Percentiles rank a stretch among this genome's conserved stretches.
phyloP scores from a whole-genome alignment of 1,284 basidiomycete species.

The Ganoderma sinense region DNA sequence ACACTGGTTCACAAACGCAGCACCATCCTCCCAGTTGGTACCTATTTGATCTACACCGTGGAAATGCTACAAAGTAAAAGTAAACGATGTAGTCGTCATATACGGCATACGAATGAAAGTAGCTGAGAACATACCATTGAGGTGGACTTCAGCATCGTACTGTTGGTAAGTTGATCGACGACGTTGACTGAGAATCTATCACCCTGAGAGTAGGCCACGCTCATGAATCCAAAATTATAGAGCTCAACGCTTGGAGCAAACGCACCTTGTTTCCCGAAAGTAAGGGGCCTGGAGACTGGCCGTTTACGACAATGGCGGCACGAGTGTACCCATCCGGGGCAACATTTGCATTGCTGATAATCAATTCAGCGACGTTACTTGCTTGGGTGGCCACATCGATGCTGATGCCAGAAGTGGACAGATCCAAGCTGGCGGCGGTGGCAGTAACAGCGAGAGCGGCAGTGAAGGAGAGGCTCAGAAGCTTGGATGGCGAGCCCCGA shows the following conservation, averaged over 20 bases:
- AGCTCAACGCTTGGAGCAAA: not conserved
- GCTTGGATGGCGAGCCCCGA: not conserved
- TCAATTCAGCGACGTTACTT: slow-evolving; percentile 28
- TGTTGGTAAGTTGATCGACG: slow-evolving; percentile 42
- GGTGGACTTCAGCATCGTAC: slow-evolving; percentile 43
- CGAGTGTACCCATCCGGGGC: slow-evolving; percentile 33
- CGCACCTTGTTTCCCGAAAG: slow-evolving; percentile 35
- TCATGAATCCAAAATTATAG: not conserved
- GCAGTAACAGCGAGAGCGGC: not conserved
- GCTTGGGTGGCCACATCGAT: not conserved
- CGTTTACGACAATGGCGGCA: slow-evolving; percentile 33
- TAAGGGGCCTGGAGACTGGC: slow-evolving; percentile 36
- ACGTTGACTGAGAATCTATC: slow-evolving; percentile 44
- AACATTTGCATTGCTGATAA: slow-evolving; percentile 29
- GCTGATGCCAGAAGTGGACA: not conserved
- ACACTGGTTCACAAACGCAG: slow-evolving; percentile 54
- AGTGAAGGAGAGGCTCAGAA: not conserved
- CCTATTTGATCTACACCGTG: slow-evolving; percentile 44
- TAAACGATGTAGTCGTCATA: not conserved
- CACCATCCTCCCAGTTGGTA: slow-evolving; percentile 45
- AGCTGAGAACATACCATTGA: slow-evolving; percentile 39
- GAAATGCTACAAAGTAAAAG: slow-evolving; percentile 46
- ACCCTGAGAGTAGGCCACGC: slow-evolving; percentile 29
- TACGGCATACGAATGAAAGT: not conserved
- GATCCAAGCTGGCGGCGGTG: slow-evolving; percentile 25